Evolutionary conservation across 345 rosid genomes (phyloP).

Genomic region (Populus euphratica): DNA sequence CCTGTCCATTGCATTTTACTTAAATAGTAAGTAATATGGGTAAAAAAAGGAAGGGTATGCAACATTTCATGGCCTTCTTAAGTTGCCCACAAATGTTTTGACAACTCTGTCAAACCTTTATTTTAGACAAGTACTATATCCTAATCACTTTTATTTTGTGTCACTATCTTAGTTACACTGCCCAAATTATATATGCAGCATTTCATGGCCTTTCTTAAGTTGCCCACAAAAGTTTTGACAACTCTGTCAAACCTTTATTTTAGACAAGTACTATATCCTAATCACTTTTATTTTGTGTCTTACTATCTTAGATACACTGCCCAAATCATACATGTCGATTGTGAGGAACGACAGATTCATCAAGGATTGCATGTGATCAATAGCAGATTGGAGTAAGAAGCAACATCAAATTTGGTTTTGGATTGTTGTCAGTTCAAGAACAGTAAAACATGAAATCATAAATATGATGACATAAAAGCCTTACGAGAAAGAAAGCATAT

Average conservation of each 20-base stretch:
- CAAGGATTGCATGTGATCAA: not conserved
- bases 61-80: too few relatives aligned
- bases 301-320: not conserved
- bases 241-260: not conserved
- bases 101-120: not conserved
- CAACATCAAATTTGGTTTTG: not conserved
- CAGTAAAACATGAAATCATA: not conserved
- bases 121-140: not conserved
- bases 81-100: not conserved
- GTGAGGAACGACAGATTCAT: not conserved
- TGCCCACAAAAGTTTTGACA: not conserved
- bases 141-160: not conserved
- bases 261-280: not conserved
- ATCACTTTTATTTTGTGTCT: not conserved
- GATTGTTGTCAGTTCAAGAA: not conserved
- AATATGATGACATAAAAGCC: constrained; percentile 27
- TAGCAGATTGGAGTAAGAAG: not conserved
- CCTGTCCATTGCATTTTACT: too few relatives aligned
- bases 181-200: not conserved
- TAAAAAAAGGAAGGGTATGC: too few relatives aligned
- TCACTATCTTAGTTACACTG: not conserved
- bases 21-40: too few relatives aligned
- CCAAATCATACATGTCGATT: not conserved
- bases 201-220: too few relatives aligned
- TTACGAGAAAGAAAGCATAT: constrained; percentile 99